These are phyloP conservation scores for Penicillium psychrosexuale DNA, from an alignment of 2,329 filamentous ascomycete species.

Conservation along the genomic window DNA sequence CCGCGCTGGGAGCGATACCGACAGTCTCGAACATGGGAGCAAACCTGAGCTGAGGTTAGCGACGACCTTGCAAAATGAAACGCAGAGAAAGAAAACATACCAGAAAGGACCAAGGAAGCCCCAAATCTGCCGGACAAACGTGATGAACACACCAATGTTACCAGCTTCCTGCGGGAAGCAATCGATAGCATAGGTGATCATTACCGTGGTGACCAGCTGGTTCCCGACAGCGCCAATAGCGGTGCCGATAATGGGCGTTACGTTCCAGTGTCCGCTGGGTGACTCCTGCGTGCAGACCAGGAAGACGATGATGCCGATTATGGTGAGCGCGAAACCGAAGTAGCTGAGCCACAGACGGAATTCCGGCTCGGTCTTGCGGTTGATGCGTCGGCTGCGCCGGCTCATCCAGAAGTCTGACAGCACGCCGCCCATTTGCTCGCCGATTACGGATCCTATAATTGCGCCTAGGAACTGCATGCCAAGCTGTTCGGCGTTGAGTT, in stretches of 20 bases:
- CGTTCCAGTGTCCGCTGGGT: conserved; percentile 49
- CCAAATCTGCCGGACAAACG: conserved; percentile 50
- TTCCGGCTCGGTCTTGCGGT: conserved; percentile 49
- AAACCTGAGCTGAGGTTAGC: conserved; percentile 30
- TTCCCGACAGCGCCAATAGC: conserved; percentile 56
- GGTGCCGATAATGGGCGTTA: conserved; percentile 56
- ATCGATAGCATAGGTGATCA: conserved; percentile 61
- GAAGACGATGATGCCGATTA: conserved; percentile 58
- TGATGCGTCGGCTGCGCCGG: conserved; percentile 26
- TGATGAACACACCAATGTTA: conserved; percentile 61
- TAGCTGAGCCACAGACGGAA: conserved; percentile 60
- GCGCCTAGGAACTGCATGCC: conserved; percentile 59
- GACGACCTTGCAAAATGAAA: neutral
- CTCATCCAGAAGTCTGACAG: conserved; percentile 59
- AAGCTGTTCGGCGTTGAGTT: conserved; percentile 57
- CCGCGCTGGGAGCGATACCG: conserved; percentile 31
- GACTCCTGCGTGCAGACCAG: conserved; percentile 53
- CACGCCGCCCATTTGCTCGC: conserved; percentile 59
- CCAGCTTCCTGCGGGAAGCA: conserved; percentile 55
- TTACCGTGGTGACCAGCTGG: conserved; percentile 61
- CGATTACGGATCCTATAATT: conserved; percentile 58
- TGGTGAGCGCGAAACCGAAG: conserved; percentile 50
- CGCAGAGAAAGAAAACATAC: conserved; percentile 19
- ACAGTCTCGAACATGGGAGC: conserved; percentile 36
- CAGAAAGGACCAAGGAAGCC: conserved; percentile 41